Conservation (phyloP, 2,329 filamentous ascomycete genomes). For the Venturia oleaginea region DNA sequence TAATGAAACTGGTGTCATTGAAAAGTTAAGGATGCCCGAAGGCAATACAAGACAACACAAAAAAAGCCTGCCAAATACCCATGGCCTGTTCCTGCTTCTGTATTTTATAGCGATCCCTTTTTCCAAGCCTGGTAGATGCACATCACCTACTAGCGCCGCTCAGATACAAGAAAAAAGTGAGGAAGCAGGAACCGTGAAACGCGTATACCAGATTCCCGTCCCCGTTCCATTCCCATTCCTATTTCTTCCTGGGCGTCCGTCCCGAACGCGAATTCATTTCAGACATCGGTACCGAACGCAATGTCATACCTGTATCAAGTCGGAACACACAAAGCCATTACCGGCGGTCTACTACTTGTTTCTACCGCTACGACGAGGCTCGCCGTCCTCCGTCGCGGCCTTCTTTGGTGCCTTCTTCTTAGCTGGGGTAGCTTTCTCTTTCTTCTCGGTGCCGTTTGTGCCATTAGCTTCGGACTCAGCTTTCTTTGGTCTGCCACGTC, state of each 20-base stretch:
- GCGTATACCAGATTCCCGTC: neutral
- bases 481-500: slow-evolving; percentile 14
- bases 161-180: neutral
- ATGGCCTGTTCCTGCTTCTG: neutral
- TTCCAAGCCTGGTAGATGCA: slow-evolving; percentile 1
- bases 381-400: slow-evolving; percentile 39
- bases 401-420: slow-evolving; percentile 28
- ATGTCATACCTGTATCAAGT: neutral
- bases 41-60: neutral
- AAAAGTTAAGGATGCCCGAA: neutral
- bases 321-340: neutral
- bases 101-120: neutral
- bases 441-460: slow-evolving; percentile 9
- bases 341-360: slow-evolving; percentile 20
- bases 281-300: too few relatives aligned
- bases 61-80: neutral
- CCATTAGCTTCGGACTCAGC: neutral
- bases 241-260: neutral
- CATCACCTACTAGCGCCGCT: neutral
- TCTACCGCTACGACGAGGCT: slow-evolving; percentile 38
- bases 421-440: slow-evolving; percentile 16
- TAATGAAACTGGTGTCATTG: neutral
- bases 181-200: neutral
- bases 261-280: neutral
- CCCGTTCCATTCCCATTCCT: neutral